Evolutionary conservation across 331 rosid genomes (phyloP).

Genomic region (Quercus tomentella): DNA sequence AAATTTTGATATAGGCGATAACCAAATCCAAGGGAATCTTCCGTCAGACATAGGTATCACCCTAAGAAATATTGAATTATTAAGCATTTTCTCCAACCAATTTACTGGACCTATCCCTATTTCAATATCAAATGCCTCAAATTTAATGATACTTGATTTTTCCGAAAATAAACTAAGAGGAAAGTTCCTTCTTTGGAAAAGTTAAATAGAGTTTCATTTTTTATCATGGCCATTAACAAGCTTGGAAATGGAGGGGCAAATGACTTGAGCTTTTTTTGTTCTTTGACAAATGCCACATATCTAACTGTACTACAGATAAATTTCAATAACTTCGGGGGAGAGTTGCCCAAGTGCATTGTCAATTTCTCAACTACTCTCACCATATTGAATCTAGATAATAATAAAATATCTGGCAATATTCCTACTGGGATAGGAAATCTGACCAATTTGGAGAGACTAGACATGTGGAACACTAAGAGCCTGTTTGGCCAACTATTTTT

Average conservation of each 20-base stretch:
- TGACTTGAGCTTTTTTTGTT: background rate
- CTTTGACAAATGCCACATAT: slow-evolving; percentile 11
- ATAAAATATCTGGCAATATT: background rate
- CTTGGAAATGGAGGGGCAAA: background rate
- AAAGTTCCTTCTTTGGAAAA: too few relatives aligned
- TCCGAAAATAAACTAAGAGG: accelerated
- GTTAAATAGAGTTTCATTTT: accelerated
- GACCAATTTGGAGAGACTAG: accelerated
- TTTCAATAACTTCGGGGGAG: slow-evolving; percentile 4
- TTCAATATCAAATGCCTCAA: too few relatives aligned
- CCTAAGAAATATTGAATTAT: accelerated
- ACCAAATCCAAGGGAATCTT: too few relatives aligned
- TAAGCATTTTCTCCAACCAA: accelerated
- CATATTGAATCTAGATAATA: accelerated
- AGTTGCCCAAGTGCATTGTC: background rate
- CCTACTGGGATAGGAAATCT: too few relatives aligned
- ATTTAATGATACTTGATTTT: accelerated
- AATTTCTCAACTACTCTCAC: background rate
- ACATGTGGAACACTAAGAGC: accelerated
- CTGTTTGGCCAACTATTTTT: too few relatives aligned
- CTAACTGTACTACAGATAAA: too few relatives aligned
- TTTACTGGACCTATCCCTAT: too few relatives aligned
- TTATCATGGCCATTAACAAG: accelerated
- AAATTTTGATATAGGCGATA: accelerated
- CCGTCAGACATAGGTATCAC: too few relatives aligned